These are phyloP conservation scores for Leptographium radiaticola DNA, from an alignment of 2,329 filamentous ascomycete species.

Conservation along the genomic window DNA sequence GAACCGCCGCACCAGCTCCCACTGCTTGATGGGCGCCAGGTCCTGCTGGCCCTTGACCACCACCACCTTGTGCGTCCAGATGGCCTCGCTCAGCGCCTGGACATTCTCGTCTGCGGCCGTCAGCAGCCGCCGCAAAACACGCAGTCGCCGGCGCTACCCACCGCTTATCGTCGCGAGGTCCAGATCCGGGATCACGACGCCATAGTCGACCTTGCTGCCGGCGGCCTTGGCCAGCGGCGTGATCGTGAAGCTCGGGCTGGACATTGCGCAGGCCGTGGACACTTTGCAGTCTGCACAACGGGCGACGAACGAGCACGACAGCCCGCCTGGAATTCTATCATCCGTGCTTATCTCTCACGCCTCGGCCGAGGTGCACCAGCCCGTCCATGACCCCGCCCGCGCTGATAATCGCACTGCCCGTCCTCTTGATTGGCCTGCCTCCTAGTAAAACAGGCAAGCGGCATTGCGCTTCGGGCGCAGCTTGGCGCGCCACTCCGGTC, in stretches of 20 bases:
- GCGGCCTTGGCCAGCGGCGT: constrained; percentile 16
- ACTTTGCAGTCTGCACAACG: too few relatives aligned
- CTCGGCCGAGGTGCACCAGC: too few relatives aligned
- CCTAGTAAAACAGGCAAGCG: too few relatives aligned
- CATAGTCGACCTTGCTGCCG: constrained; percentile 24
- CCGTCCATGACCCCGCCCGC: too few relatives aligned
- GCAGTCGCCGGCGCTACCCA: constrained; percentile 5
- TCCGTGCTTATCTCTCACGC: too few relatives aligned
- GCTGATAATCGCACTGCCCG: too few relatives aligned
- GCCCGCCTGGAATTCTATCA: too few relatives aligned
- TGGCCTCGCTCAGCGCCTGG: constrained; percentile 21
- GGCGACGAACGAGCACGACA: too few relatives aligned
- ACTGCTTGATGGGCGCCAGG: constrained; percentile 27
- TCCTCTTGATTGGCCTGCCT: too few relatives aligned
- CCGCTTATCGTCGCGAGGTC: constrained; percentile 24
- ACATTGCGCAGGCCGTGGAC: background rate
- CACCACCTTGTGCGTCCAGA: constrained; percentile 29
- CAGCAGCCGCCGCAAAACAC: background rate
- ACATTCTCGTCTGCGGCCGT: constrained; percentile 20
- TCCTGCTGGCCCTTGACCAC: constrained; percentile 28
- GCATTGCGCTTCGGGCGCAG: too few relatives aligned
- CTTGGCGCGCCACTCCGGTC: too few relatives aligned
- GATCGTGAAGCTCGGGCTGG: constrained; percentile 23
- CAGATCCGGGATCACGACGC: constrained; percentile 22
- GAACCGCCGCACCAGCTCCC: constrained; percentile 29